These are phyloP conservation scores for Melaleuca alternifolia DNA, from an alignment of 345 rosid genomes.

Conservation along the genomic window DNA sequence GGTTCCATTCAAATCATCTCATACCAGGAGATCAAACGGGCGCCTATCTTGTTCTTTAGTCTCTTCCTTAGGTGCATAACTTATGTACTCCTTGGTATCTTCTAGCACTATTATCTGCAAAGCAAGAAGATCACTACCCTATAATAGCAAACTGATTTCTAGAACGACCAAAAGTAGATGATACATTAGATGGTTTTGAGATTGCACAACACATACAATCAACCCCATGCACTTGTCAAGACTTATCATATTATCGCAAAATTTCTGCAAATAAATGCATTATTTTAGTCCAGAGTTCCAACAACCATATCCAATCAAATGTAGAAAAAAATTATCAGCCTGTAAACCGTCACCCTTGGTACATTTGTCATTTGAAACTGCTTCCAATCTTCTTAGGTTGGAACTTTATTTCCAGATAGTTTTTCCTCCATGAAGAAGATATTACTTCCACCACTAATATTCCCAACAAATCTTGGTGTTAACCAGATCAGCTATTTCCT, in stretches of 20 bases:
- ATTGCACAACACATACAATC: not conserved
- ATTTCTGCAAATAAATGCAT: not conserved
- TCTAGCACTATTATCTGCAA: constrained; percentile 79
- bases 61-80: constrained; percentile 75
- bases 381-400: not conserved
- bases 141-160: not conserved
- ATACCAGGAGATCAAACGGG: constrained; percentile 80
- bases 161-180: not conserved
- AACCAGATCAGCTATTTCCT: not conserved
- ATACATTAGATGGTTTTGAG: not conserved
- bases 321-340: not conserved
- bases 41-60: constrained; percentile 57
- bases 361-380: not conserved
- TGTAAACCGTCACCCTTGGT: not conserved
- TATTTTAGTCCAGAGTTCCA: not conserved
- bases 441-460: not conserved
- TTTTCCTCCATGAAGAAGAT: not conserved
- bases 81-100: constrained; percentile 72
- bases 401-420: not conserved
- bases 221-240: not conserved
- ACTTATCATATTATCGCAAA: not conserved
- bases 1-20: not conserved
- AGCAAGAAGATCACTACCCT: not conserved
- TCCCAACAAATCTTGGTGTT: not conserved
- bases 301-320: not conserved